Conservation (phyloP, 192 early-diverging fungal species). For the Geosiphon pyriformis region DNA sequence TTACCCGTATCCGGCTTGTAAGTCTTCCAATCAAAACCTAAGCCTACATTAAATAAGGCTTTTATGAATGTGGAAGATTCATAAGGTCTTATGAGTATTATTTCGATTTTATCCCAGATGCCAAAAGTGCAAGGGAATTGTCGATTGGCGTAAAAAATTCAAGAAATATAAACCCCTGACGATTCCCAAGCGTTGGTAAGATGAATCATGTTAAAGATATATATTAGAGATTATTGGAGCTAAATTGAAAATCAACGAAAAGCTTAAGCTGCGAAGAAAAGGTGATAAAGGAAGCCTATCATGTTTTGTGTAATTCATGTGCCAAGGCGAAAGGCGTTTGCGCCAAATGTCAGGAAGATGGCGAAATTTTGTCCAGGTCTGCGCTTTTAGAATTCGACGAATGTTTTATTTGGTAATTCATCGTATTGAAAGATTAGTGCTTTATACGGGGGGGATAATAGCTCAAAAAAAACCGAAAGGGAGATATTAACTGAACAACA, state of each 20-base stretch:
- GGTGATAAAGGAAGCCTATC: constrained; percentile 88
- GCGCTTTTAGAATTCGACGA: constrained; percentile 2
- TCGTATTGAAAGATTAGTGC: background rate
- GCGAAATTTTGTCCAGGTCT: constrained; percentile 55
- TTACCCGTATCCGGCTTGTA: constrained; percentile 75
- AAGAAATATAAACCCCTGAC: constrained; percentile 97
- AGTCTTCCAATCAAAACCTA: constrained; percentile 39
- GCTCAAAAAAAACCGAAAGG: constrained; percentile 57
- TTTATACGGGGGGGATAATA: no score
- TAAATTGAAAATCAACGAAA: background rate
- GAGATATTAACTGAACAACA: constrained; percentile 63
- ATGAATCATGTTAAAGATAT: constrained; percentile 18
- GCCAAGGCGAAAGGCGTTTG: constrained; percentile 76
- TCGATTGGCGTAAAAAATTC: constrained; percentile 86
- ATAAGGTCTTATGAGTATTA: background rate
- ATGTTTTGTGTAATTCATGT: constrained; percentile 87
- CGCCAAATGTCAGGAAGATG: constrained; percentile 79
- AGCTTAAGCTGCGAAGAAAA: constrained; percentile 74
- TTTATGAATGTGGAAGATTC: background rate
- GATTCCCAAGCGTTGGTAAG: constrained; percentile 80
- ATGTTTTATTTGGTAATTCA: background rate
- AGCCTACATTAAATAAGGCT: constrained; percentile 17
- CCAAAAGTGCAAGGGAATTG: constrained; percentile 65
- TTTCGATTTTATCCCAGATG: constrained; percentile 32
- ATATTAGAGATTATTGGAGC: background rate